phyloP scores from a whole-genome alignment of 768 basidiomycete species.

The Tricholoma hemisulphureum region DNA sequence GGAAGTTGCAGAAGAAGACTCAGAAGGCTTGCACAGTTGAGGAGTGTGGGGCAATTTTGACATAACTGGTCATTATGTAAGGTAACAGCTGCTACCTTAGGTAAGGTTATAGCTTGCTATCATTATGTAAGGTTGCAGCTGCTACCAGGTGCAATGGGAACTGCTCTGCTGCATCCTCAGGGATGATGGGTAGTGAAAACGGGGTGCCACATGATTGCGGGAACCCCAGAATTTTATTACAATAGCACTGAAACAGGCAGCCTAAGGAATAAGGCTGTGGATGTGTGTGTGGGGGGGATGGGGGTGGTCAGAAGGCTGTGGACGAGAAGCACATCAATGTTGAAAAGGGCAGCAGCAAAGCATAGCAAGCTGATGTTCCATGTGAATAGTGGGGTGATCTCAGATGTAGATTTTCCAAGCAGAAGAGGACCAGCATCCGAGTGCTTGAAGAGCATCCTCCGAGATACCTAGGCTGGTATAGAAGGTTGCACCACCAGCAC shows the following conservation, averaged over 20 bases:
- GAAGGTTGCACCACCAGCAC: conserved; percentile 23
- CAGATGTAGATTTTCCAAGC: conserved; percentile 24
- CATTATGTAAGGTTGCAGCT: no score
- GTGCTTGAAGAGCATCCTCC: conserved; percentile 21
- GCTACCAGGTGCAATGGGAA: no score
- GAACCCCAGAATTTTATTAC: neutral
- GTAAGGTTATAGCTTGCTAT: no score
- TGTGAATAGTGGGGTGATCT: conserved; percentile 18
- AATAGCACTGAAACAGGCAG: neutral
- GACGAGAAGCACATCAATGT: neutral
- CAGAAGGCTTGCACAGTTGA: no score
- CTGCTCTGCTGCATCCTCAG: neutral
- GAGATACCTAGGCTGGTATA: conserved; percentile 21
- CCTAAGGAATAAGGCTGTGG: conserved; percentile 2
- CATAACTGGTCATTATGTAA: no score
- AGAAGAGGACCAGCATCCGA: conserved; percentile 24
- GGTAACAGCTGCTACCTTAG: no score
- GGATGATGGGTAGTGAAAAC: neutral
- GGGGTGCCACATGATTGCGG: neutral
- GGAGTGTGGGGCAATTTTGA: no score
- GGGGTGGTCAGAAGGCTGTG: conserved; percentile 17
- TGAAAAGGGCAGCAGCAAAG: neutral
- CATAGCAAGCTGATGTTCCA: conserved; percentile 13
- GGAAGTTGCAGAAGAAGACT: no score
- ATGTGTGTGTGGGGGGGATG: conserved; percentile 17